phyloP scores from a whole-genome alignment of 768 basidiomycete genomes.

The Tephrocybe sp. region DNA sequence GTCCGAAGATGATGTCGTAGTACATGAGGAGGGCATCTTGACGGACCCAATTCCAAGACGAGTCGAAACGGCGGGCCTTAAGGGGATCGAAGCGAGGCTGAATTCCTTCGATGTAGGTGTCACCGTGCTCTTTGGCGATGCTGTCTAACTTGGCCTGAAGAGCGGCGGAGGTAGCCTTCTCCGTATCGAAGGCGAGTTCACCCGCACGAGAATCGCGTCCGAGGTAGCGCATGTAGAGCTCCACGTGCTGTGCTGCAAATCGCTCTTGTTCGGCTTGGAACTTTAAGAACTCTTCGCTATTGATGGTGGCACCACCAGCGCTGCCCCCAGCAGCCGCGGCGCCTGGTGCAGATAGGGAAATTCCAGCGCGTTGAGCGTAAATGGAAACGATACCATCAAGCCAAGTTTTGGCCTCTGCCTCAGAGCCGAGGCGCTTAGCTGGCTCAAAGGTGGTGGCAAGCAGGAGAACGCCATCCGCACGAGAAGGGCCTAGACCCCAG shows the following conservation, averaged over 20 bases:
- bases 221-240: slow-evolving; percentile 96
- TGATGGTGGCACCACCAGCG: slow-evolving; percentile 84
- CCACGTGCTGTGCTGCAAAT: slow-evolving; percentile 91
- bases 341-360: slow-evolving; percentile 73
- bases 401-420: slow-evolving; percentile 93
- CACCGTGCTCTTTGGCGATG: slow-evolving; percentile 91
- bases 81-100: slow-evolving; percentile 92
- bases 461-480: slow-evolving; percentile 87
- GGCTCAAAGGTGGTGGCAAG: slow-evolving; percentile 93
- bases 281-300: slow-evolving; percentile 97
- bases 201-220: slow-evolving; percentile 91
- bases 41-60: slow-evolving; percentile 99
- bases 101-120: slow-evolving; percentile 90
- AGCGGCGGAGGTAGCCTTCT: slow-evolving; percentile 68
- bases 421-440: slow-evolving; percentile 87
- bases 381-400: slow-evolving; percentile 79
- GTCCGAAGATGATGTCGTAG: slow-evolving; percentile 97
- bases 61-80: slow-evolving; percentile 98
- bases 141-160: slow-evolving; percentile 88
- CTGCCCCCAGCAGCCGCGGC: slow-evolving; percentile 61
- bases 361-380: slow-evolving; percentile 89
- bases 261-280: slow-evolving; percentile 93
- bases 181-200: slow-evolving; percentile 84
- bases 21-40: slow-evolving; percentile 97
- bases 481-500: slow-evolving; percentile 93